phyloP scores from a whole-genome alignment of 2,329 filamentous ascomycete genomes.

The Fusarium sp. region DNA sequence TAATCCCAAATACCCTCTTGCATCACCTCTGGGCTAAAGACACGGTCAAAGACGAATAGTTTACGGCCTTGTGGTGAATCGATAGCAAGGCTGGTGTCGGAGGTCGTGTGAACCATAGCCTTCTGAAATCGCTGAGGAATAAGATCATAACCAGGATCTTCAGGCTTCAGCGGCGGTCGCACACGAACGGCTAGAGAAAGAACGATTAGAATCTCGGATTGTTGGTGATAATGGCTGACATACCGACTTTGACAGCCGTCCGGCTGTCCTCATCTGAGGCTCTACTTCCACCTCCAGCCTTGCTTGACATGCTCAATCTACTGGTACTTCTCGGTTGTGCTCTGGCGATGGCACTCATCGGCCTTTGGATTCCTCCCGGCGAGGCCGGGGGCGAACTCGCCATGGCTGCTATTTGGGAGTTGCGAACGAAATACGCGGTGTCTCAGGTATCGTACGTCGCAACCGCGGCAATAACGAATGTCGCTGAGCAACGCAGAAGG shows the following conservation, averaged over 20 bases:
- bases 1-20: constrained; percentile 97
- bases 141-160: constrained; percentile 92
- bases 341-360: constrained; percentile 83
- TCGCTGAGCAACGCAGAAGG: constrained; percentile 24
- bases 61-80: constrained; percentile 94
- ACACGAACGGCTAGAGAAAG: constrained; percentile 82
- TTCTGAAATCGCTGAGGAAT: constrained; percentile 96
- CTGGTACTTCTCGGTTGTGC: constrained; percentile 80
- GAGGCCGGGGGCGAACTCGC: constrained; percentile 77
- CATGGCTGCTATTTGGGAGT: constrained; percentile 58
- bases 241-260: constrained; percentile 96
- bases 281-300: constrained; percentile 79
- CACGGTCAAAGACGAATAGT: constrained; percentile 94
- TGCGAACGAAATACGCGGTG: constrained; percentile 30
- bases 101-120: constrained; percentile 90
- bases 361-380: constrained; percentile 70
- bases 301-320: constrained; percentile 86
- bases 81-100: constrained; percentile 84
- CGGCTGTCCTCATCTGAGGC: constrained; percentile 90
- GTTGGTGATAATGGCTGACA: constrained; percentile 54
- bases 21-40: constrained; percentile 84
- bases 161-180: constrained; percentile 82
- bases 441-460: constrained; percentile 26
- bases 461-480: constrained; percentile 7
- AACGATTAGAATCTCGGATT: constrained; percentile 1